Conservation (phyloP, 768 basidiomycete species). For the Agaricus blazei region DNA sequence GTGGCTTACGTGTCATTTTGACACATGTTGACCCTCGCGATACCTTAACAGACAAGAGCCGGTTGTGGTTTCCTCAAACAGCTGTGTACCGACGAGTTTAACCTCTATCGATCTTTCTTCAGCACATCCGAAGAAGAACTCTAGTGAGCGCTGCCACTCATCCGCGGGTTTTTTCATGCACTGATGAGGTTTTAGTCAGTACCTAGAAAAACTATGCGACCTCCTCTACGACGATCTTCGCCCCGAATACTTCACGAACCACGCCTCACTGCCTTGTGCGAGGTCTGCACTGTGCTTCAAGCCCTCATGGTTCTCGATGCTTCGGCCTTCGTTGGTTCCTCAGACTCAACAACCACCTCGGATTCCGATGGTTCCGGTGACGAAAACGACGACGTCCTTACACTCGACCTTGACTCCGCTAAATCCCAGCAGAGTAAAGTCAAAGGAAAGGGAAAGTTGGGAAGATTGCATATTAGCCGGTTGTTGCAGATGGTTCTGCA, state of each 20-base stretch:
- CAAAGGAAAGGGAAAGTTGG: slow-evolving; percentile 19
- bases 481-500: slow-evolving; percentile 88
- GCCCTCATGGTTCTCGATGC: slow-evolving; percentile 94
- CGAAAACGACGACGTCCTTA: slow-evolving; percentile 28
- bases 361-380: slow-evolving; percentile 16
- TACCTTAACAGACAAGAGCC: slow-evolving; percentile 61
- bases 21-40: not conserved
- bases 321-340: slow-evolving; percentile 22
- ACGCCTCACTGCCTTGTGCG: slow-evolving; percentile 80
- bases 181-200: slow-evolving; percentile 46
- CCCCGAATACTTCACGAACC: slow-evolving; percentile 91
- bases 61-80: slow-evolving; percentile 94
- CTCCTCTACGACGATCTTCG: slow-evolving; percentile 93
- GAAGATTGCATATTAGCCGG: slow-evolving; percentile 69
- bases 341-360: slow-evolving; percentile 7
- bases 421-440: slow-evolving; percentile 23
- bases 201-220: slow-evolving; percentile 89
- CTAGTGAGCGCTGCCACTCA: slow-evolving; percentile 31
- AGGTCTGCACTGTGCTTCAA: slow-evolving; percentile 94
- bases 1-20: slow-evolving; percentile 10
- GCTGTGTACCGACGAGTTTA: slow-evolving; percentile 86
- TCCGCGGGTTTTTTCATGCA: not conserved
- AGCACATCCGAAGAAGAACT: slow-evolving; percentile 69
- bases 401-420: slow-evolving; percentile 30
- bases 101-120: slow-evolving; percentile 83